A percentile compares a stretch with the other conserved stretches of the same genome.
Conservation (phyloP, 1,139 yeast species). For the Lodderomyces theae region DNA sequence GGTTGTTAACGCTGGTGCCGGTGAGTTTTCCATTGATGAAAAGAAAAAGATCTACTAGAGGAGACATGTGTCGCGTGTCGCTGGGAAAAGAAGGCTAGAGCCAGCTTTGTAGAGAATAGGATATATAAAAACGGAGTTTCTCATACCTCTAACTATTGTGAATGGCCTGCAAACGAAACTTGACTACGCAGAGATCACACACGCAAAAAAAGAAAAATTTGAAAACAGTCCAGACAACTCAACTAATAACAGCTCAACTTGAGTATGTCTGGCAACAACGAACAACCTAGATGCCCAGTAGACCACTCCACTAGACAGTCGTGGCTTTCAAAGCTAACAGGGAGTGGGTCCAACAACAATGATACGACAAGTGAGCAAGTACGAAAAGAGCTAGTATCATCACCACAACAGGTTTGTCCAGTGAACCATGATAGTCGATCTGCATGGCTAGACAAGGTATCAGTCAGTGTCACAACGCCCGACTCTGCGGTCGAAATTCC, state of each 20-base stretch:
- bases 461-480: conserved; percentile 27
- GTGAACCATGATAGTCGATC: conserved; percentile 63
- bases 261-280: conserved; percentile 12
- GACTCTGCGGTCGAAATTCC: conserved; percentile 40
- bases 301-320: conserved; percentile 37
- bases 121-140: no score
- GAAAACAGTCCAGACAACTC: no score
- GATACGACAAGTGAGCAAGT: not conserved
- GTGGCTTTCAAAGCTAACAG: conserved; percentile 50
- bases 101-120: not conserved
- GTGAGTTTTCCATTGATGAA: conserved; percentile 89
- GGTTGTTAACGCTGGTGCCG: conserved; percentile 95
- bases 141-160: no score
- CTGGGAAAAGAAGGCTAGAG: no score
- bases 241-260: no score
- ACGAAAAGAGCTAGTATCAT: conserved; percentile 1
- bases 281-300: conserved; percentile 26
- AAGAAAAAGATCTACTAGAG: conserved; percentile 85
- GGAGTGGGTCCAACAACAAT: conserved; percentile 11
- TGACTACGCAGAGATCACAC: conserved; percentile 1
- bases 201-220: not conserved
- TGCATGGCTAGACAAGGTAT: conserved; percentile 50
- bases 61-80: no score
- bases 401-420: conserved; percentile 51
- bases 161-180: not conserved